Conservation (phyloP, 352 stramenopile genomes). For the Globisporangium polare region DNA sequence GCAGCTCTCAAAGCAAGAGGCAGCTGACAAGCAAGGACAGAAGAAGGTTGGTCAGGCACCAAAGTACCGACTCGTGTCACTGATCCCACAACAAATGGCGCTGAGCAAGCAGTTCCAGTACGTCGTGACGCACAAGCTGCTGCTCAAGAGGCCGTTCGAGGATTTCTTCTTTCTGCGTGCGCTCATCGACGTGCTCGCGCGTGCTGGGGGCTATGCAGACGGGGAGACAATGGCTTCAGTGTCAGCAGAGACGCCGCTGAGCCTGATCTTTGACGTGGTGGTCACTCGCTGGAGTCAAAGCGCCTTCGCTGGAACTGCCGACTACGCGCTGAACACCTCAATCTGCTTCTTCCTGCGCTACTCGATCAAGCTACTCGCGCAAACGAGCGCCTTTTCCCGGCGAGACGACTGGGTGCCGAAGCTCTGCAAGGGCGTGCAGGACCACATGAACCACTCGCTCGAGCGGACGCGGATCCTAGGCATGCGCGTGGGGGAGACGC, state of each 20-base stretch:
- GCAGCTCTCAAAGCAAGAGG: slow-evolving; percentile 29
- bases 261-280: slow-evolving; percentile 51
- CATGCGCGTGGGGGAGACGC: slow-evolving; percentile 68
- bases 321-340: slow-evolving; percentile 55
- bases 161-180: slow-evolving; percentile 51
- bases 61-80: slow-evolving; percentile 50
- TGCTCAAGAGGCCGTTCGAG: slow-evolving; percentile 41
- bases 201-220: neutral
- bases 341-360: slow-evolving; percentile 69
- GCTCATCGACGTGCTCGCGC: slow-evolving; percentile 37
- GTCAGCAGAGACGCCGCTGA: slow-evolving; percentile 19
- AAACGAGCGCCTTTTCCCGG: slow-evolving; percentile 19
- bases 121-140: slow-evolving; percentile 54
- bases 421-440: slow-evolving; percentile 69
- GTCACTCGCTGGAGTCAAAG: slow-evolving; percentile 53
- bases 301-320: slow-evolving; percentile 40
- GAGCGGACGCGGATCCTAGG: slow-evolving; percentile 50
- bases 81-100: slow-evolving; percentile 30
- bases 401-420: slow-evolving; percentile 63
- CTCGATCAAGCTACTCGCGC: slow-evolving; percentile 32
- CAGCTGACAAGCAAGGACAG: neutral
- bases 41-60: slow-evolving; percentile 11
- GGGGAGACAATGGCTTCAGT: neutral
- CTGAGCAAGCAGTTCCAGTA: slow-evolving; percentile 63
- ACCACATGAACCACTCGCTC: slow-evolving; percentile 65